Percentiles rank a stretch among this genome's conserved stretches.
Conservation (phyloP, 2,329 filamentous ascomycete genomes). For the Aspergillus sp. region DNA sequence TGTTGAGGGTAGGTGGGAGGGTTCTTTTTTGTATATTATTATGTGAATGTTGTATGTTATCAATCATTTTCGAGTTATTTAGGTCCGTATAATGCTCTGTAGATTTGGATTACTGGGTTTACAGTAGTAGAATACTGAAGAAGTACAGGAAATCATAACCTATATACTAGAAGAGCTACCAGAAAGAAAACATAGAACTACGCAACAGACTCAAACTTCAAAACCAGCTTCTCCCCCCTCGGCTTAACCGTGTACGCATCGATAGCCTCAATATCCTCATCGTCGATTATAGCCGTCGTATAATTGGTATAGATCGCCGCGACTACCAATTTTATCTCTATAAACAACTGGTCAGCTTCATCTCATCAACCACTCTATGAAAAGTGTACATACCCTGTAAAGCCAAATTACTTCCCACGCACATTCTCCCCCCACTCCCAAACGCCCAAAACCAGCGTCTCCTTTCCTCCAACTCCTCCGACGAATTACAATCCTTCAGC, state of each 20-base stretch:
- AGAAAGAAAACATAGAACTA: background rate
- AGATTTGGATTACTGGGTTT: background rate
- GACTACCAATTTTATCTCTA: conserved; percentile 72
- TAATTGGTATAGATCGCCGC: conserved; percentile 72
- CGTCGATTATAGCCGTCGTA: conserved; percentile 61
- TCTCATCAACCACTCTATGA: background rate
- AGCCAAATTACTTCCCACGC: conserved; percentile 52
- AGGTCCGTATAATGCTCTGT: background rate
- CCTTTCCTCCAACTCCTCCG: conserved; percentile 45
- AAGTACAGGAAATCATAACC: background rate
- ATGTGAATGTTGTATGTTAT: background rate
- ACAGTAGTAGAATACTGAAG: background rate
- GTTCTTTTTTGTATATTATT: background rate
- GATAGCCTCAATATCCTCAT: conserved; percentile 64
- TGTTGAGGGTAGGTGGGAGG: background rate
- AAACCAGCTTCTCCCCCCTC: conserved; percentile 57
- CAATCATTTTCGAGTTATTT: background rate
- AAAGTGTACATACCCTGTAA: conserved; percentile 42
- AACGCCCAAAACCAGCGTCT: conserved; percentile 55
- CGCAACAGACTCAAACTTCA: conserved; percentile 53
- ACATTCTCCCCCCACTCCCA: conserved; percentile 54
- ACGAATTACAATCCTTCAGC: conserved; percentile 44
- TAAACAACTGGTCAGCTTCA: conserved; percentile 18
- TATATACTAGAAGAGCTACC: too few relatives aligned
- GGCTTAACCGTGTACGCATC: conserved; percentile 67